A percentile compares a stretch with the other conserved stretches of the same genome.
These are phyloP conservation scores for Sphaerobolus stellatus DNA, from an alignment of 1,284 basidiomycete genomes.

Conservation along the genomic window DNA sequence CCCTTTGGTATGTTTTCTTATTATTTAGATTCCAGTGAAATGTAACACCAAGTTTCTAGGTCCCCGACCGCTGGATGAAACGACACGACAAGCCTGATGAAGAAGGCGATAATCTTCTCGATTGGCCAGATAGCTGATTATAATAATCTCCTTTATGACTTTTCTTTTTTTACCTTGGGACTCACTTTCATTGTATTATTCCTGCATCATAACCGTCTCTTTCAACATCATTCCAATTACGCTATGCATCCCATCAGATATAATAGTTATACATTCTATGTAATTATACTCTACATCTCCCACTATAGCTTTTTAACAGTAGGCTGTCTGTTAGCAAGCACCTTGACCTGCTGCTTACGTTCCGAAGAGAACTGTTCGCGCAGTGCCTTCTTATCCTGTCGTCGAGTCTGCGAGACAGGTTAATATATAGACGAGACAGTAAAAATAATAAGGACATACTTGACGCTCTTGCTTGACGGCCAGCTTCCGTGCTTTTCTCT, in stretches of 20 bases:
- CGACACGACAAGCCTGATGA: conserved; percentile 73
- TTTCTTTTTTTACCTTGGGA: not conserved
- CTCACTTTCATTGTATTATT: no score
- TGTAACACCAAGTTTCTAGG: conserved; percentile 38
- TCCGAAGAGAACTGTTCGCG: conserved; percentile 78
- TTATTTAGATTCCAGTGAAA: conserved; percentile 6
- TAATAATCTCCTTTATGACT: not conserved
- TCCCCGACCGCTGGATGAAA: conserved; percentile 88
- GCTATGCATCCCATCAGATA: no score
- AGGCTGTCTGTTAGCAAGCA: conserved; percentile 45
- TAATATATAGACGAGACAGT: not conserved
- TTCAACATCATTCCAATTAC: no score
- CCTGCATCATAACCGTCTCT: no score
- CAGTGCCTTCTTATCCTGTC: conserved; percentile 78
- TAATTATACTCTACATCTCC: no score
- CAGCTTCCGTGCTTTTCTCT: conserved; percentile 86
- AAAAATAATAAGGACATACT: conserved; percentile 24
- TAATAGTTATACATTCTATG: no score
- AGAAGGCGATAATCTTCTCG: conserved; percentile 54
- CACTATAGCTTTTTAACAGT: no score
- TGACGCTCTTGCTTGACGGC: conserved; percentile 83
- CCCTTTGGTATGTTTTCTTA: conserved; percentile 56
- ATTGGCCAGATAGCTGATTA: conserved; percentile 53
- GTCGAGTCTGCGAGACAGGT: conserved; percentile 41
- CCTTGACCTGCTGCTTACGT: conserved; percentile 68